Base-by-base conservation (phyloP, 2,329 filamentous ascomycete genomes). In the Cladophialophora immunda region DNA sequence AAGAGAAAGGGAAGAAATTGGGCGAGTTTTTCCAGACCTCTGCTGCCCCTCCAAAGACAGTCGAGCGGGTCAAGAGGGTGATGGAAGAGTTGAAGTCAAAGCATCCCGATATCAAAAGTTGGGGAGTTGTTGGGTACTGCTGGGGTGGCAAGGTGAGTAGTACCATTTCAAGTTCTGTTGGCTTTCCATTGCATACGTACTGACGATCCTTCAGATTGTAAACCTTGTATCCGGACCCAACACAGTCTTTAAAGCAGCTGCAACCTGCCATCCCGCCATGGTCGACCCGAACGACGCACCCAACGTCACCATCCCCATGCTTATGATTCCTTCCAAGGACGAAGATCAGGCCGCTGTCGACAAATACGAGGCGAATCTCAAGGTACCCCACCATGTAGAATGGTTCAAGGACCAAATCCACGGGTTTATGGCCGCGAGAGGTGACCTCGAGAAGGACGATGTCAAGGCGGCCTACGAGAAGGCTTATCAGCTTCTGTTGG, bases 91-190 rank as follows among this genome's bases (percentile, higher is more conserved):
- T 87, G 60, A 81, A 85, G 75, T 80, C 79, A 72, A 81, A 78
- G 73, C 82, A 75, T 62, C 72, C 74, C 5, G 73, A 72, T 32
- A 83, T 88, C 72, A 79, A 84, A 72, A 80, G 80, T 59, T 89
- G 86, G 86, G 87, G 83, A 2, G 81, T 89, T 53, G 75, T 89
- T 29, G 87, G 87, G 15, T 88, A 81, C 81, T 89, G 87, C 81
- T 88, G 85, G 85, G 84, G 84, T 53, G 83, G 82, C 22, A 82
- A 82, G 76, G 76, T 78, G 17, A 58, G 64, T 68, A 19, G 13
- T 36, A 7, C n/a, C 4, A 1, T 17, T 5, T 27, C 9, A 2
- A 32, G 13, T 47, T 29, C 30, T 19, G 25, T 17, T 22, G n/a
- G 8, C 13, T 4, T 32, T 2, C 5, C 22, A 17, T 38, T 56